Evolutionary conservation across 75 land plant species (phyloP), one percentile per base, ranked within the genome.

Genomic region (Sequoia sempervirens): DNA sequence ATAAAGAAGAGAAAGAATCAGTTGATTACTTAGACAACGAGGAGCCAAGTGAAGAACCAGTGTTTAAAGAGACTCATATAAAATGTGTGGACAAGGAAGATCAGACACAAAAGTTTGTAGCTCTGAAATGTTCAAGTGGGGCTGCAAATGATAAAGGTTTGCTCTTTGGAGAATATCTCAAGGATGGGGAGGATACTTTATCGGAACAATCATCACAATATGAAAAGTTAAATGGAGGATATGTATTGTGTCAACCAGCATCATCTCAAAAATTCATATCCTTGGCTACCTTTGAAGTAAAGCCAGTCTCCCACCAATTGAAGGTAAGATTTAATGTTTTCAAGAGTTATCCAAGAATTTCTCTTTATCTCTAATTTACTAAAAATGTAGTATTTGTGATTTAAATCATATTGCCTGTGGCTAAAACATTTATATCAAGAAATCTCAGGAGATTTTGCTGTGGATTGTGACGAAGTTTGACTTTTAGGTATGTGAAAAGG

Each of bases 21-120:
- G 89, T 87, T 83, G 95, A 90, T 47, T 86, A 76, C 15, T 87
- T 81, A 83, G 96, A 97, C 85, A 95, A 97, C 37, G 99, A 94
- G 30, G 94, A 93, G 38, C 78, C 13, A 34, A 87, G 87, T 87
- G 84, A 82, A 47, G 90, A 80, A 58, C 83, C 34, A 43, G 88
- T 38, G 54, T 82, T 74, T 46, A 82, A 78, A 28, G 84, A 61
- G 9, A 53, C 13, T n/a, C 84, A 86, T 61, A 89, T 84, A 58
- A 86, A 90, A 40, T 89, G 89, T 45, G 79, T 58, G 26, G 91
- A 92, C 83, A 94, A 94, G 56, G 97, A 90, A 83, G 95, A 80
- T 46, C 92, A 88, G 81, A 40, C 82, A 47, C 75, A 84, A 84
- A 40, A 78, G 66, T 86, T 87, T 89, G 90, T 66, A 84, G 73